Evolutionary conservation across 805 yeast genomes (phyloP).

Genomic region (Maudiozyma turicensis): DNA sequence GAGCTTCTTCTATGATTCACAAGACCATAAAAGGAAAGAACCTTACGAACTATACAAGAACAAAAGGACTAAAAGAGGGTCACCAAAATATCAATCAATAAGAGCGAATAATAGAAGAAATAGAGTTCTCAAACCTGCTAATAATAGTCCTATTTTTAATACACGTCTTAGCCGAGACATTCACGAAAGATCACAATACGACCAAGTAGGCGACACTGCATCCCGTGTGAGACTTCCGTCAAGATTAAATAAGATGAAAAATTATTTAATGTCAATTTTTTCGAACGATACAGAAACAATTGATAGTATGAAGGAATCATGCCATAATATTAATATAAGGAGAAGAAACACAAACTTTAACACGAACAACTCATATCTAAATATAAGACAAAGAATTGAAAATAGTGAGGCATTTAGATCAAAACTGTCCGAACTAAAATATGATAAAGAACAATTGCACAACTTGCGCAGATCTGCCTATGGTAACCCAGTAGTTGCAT

Average conservation of each 20-base stretch:
- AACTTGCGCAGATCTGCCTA: slow-evolving; percentile 13
- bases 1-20: background rate
- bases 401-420: slow-evolving; percentile 24
- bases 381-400: slow-evolving; percentile 15
- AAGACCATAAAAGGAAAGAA: background rate
- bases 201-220: no score
- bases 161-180: no score
- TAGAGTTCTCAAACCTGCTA: background rate
- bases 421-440: slow-evolving; percentile 20
- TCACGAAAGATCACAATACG: no score
- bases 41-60: background rate
- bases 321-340: slow-evolving; percentile 10
- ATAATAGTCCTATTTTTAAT: background rate
- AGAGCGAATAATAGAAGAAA: background rate
- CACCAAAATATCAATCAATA: background rate
- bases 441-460: slow-evolving; percentile 20
- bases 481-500: background rate
- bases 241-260: background rate
- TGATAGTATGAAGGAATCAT: slow-evolving; percentile 13
- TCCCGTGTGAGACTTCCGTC: background rate
- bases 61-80: background rate
- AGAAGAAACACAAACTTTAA: background rate
- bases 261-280: slow-evolving; percentile 7
- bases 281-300: slow-evolving; percentile 16
- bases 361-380: slow-evolving; percentile 1